These are phyloP conservation scores for Coelastrella sp. DNA, from an alignment of 139 green algal genomes.

Conservation along the genomic window DNA sequence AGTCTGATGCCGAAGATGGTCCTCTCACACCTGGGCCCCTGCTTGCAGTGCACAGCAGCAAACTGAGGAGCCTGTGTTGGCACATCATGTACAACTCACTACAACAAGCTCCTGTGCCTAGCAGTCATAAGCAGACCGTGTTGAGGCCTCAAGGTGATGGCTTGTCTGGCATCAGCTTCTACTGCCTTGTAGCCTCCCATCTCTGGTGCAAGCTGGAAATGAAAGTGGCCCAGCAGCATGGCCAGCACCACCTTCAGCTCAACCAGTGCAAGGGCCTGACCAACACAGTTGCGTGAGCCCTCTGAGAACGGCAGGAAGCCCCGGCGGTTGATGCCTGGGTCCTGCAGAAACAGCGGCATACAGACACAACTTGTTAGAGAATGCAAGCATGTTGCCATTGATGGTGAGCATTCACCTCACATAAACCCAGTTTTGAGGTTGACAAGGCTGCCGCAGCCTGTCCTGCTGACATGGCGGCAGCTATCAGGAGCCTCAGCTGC, in stretches of 20 bases:
- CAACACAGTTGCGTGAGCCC: conserved; percentile 56
- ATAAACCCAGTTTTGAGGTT: too few relatives aligned
- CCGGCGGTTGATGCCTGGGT: conserved; percentile 17
- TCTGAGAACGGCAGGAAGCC: conserved; percentile 56
- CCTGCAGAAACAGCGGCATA: neutral
- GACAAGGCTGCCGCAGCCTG: too few relatives aligned
- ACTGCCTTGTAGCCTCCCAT: conserved; percentile 46
- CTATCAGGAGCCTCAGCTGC: too few relatives aligned
- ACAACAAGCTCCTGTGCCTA: conserved; percentile 1
- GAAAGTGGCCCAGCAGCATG: conserved; percentile 43
- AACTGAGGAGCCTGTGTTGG: too few relatives aligned
- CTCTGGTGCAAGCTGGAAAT: conserved; percentile 40
- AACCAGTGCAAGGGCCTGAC: conserved; percentile 53
- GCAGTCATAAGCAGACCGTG: conserved; percentile 49
- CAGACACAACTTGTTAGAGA: too few relatives aligned
- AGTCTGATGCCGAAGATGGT: too few relatives aligned
- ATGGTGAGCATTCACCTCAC: neutral
- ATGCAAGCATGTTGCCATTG: too few relatives aligned
- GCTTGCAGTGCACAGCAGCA: too few relatives aligned
- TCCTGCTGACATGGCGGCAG: too few relatives aligned
- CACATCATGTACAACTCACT: neutral
- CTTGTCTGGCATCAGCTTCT: conserved; percentile 33
- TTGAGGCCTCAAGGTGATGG: conserved; percentile 53
- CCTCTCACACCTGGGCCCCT: too few relatives aligned
- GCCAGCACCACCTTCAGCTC: conserved; percentile 55